Evolutionary conservation across 2,329 filamentous ascomycete species (phyloP), one percentile per base, ranked within the genome.

Genomic region (Ceratocystis papillata): DNA sequence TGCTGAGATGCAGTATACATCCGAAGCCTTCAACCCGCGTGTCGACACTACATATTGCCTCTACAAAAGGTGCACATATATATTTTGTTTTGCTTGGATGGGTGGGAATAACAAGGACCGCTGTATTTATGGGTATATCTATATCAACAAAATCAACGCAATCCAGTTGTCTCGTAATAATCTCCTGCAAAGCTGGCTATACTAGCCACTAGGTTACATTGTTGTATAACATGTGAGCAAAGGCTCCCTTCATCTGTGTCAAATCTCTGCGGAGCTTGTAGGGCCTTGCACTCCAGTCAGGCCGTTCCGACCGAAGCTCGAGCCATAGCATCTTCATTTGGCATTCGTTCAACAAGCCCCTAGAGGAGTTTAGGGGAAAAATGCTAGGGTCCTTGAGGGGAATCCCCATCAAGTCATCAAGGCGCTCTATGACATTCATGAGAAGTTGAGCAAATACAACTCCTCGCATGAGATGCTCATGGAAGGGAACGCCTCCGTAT

Each of bases 371-470:
- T 41, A 28, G 2, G n/a, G 53, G 12, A 25, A 48, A 22, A n/a
- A 55, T 4, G 33, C 37, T 20, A 10, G 66, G 66, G 41, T 65
- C 61, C 25, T 37, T 25, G 55, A 64, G 25, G 10, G 73, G 72
- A 0, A 74, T 33, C 0, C 73, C 73, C 1, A 74, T 68, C 2
- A 74, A 63, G 1, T 72, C 61, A 62, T 72, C 72, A 46, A 70
- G 70, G 37, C 73, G 72, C 8, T 67, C 41, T 30, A 74, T n/a
- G 15, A 71, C 15, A 20, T 73, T 71, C 1, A 65, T 62, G 3
- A 73, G 45, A 17, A 73, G 59, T 66, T 74, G 72, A 30, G 65
- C 69, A 63, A 73, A 74, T 22, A 74, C 69, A 10, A 71, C 62
- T 15, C 72, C 71, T 53, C 74, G 72, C 6, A 71, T 65, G 1